phyloP scores from a whole-genome alignment of 2,329 filamentous ascomycete genomes.

The Pseudopyrenochaeta lycopersici region DNA sequence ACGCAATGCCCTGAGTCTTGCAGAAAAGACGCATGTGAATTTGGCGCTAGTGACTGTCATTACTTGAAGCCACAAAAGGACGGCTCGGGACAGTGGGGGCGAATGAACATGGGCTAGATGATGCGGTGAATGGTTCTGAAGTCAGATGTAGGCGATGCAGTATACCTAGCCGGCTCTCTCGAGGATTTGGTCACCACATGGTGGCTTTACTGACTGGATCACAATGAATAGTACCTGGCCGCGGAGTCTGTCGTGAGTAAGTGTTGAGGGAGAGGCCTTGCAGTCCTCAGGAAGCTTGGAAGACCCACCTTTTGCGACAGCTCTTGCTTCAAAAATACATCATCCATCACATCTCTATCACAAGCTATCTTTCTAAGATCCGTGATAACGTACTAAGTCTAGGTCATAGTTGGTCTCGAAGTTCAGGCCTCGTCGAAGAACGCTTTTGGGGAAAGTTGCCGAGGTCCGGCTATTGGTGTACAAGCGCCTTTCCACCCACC shows the following conservation, averaged over 20 bases:
- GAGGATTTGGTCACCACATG: no score
- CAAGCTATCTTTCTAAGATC: background rate
- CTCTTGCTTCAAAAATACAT: background rate
- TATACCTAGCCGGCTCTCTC: background rate
- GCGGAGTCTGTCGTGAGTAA: no score
- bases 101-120: constrained; percentile 1
- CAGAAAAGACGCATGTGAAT: constrained; percentile 17
- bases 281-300: background rate
- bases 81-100: constrained; percentile 15
- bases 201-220: no score
- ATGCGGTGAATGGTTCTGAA: constrained; percentile 10
- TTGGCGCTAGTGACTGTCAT: constrained; percentile 14
- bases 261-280: no score
- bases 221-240: no score
- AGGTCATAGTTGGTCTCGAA: background rate
- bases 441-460: constrained; percentile 13
- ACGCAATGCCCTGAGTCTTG: constrained; percentile 12
- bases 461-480: constrained; percentile 15
- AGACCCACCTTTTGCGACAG: background rate
- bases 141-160: background rate
- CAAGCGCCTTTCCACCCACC: constrained; percentile 7
- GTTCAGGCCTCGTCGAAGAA: background rate
- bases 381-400: background rate
- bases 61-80: constrained; percentile 4
- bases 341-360: background rate